Percentiles rank a stretch among this genome's conserved stretches.
Evolutionary conservation across 495 filamentous ascomycete species (phyloP).

Genomic region (Trichoderma virens): DNA sequence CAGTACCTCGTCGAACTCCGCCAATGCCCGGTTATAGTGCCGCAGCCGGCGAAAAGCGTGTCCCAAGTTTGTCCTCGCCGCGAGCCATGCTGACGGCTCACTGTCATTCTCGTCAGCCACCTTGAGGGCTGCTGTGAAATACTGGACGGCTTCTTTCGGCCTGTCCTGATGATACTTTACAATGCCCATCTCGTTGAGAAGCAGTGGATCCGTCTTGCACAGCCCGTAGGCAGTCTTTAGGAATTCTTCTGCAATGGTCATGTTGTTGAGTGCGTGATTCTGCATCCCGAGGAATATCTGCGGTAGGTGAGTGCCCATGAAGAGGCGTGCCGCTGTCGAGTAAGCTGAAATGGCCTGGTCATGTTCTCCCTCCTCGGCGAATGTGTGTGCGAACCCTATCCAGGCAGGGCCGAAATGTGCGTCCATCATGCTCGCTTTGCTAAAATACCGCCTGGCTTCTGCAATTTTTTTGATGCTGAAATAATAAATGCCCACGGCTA

Average conservation of each 20-base stretch:
- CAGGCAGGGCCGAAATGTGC: slow-evolving; percentile 96
- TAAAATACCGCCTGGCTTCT: slow-evolving; percentile 91
- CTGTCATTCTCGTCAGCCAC: slow-evolving; percentile 74
- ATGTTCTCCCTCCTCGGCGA: slow-evolving; percentile 99
- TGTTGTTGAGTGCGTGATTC: slow-evolving; percentile 89
- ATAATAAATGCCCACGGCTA: slow-evolving; percentile 95
- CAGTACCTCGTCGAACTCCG: slow-evolving; percentile 74
- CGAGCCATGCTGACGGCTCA: slow-evolving; percentile 76
- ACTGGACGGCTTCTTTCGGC: slow-evolving; percentile 57
- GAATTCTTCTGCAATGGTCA: slow-evolving; percentile 93
- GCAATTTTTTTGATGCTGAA: slow-evolving; percentile 80
- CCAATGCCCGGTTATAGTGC: slow-evolving; percentile 62
- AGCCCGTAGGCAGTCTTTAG: slow-evolving; percentile 76
- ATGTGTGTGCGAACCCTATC: slow-evolving; percentile 99
- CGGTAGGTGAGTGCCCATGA: slow-evolving; percentile 93
- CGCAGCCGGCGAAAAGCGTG: slow-evolving; percentile 74
- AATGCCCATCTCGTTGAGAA: slow-evolving; percentile 92
- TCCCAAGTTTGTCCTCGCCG: slow-evolving; percentile 79
- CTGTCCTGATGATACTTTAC: slow-evolving; percentile 89
- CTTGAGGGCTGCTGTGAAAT: slow-evolving; percentile 67
- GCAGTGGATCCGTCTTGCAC: slow-evolving; percentile 71
- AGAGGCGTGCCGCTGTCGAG: slow-evolving; percentile 87
- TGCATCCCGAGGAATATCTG: slow-evolving; percentile 98
- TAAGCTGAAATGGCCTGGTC: slow-evolving; percentile 98
- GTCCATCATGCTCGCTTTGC: slow-evolving; percentile 93